Evolutionary conservation across 768 basidiomycete species (phyloP).

Genomic region (Boletales sp.): DNA sequence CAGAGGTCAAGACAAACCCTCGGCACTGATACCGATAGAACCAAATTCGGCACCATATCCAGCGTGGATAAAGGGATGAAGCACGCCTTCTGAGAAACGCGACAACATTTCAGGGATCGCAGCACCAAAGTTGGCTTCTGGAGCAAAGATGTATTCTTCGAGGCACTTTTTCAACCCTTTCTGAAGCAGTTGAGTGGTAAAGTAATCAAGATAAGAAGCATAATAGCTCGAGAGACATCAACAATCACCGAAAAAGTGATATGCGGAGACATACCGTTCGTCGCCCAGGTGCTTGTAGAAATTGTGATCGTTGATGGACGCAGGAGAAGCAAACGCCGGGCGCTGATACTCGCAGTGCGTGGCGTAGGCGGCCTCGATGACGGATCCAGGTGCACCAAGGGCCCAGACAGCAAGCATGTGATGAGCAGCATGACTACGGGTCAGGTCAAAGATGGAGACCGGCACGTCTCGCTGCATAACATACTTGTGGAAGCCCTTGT

Average conservation of each 20-base stretch:
- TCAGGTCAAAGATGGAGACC: constrained; percentile 17
- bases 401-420: constrained; percentile 56
- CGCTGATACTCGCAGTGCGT: constrained; percentile 37
- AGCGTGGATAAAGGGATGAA: constrained; percentile 64
- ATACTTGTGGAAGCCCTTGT: constrained; percentile 32
- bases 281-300: constrained; percentile 57
- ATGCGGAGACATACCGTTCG: constrained; percentile 37
- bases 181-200: constrained; percentile 38
- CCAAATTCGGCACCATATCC: constrained; percentile 65
- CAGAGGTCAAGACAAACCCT: constrained; percentile 45
- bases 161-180: constrained; percentile 43
- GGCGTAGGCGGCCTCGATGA: constrained; percentile 42
- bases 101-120: constrained; percentile 44
- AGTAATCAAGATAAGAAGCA: constrained; percentile 55
- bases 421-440: constrained; percentile 52
- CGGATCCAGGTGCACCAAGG: constrained; percentile 47
- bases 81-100: constrained; percentile 50
- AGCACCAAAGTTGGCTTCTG: constrained; percentile 39
- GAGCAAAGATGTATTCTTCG: constrained; percentile 56
- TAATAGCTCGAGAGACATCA: constrained; percentile 45
- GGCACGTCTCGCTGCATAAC: constrained; percentile 1
- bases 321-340: constrained; percentile 31
- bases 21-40: constrained; percentile 54
- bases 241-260: neutral
- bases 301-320: constrained; percentile 33